Evolutionary conservation across 345 rosid genomes (phyloP), one percentile per base, ranked within the genome.

Genomic region (Firmiana major): DNA sequence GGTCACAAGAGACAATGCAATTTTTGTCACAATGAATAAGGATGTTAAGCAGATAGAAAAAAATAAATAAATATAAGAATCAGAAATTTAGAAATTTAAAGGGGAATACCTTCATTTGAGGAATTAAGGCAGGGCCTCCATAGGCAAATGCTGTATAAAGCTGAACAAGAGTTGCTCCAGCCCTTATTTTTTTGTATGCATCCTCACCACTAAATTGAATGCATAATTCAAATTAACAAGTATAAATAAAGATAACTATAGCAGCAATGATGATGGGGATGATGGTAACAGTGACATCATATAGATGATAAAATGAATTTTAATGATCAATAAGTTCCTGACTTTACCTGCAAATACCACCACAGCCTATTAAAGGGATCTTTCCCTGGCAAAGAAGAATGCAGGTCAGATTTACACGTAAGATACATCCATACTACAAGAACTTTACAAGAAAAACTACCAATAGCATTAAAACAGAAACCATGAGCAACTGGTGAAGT

Each of bases 151-250:
- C 93, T 0, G 99, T 90, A 79, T 96, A 96, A 73, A 96, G 92
- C 88, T 96, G 99, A 82, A 93, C 93, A 78, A 96, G 99, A 45
- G 93, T 92, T 67, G 98, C 99, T 77, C 98, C 99, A 6, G 97
- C 92, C 84, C 99, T 87, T 69, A 96, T 86, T 85, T 92, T 96
- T 79, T 87, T 86, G 89, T 92, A 96, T 76, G 99, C 99, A 79
- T 96, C 99, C 83, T 93, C 98, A 65, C 99, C 98, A 83, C 99
- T 96, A 83, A 78, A 82, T 75, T 79, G 74, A 72, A 60, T 40
- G 70, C 9, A 67, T 21, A 63, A 67, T 71, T 19, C 24, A 19
- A 66, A 66, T 71, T 57, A 16, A 74, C 26, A 5, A 34, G 66
- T 26, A 31, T 11, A 63, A 13, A 24, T 43, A 51, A 59, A 34